Evolutionary conservation across 2,329 filamentous ascomycete species (phyloP), one percentile per base, ranked within the genome.

Genomic region (Emericellopsis cladophorae): DNA sequence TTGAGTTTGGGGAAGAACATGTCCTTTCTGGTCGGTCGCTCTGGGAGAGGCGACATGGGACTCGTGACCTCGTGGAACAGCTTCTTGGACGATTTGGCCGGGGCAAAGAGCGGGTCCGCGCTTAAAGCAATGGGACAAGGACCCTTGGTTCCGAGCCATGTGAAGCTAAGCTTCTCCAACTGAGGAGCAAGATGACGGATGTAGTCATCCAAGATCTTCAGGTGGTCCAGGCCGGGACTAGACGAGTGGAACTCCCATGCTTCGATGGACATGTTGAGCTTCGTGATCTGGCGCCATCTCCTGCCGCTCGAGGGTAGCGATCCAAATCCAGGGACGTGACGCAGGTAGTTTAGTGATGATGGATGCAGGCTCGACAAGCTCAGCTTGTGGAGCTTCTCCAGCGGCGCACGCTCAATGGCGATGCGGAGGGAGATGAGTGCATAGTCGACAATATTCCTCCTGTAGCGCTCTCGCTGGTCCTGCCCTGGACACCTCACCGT

Each of bases 391-490:
- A 95, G 72, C 43, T 69, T 72, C 39, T 65, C 66, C 38, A 92
- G 63, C 1, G 79, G 75, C 9, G 80, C 76, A 41, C 81, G 74
- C 64, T 94, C 88, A 24, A 93, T 63, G 11, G 88, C 82, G 47
- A 94, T 87, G 47, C 87, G 81, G 42, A 94, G 64, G 48, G 85
- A 92, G 55, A 93, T 87, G 45, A 95, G 76, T 4, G 86, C 86
- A 54, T 92, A 94, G 67, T 94, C 88, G 44, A 94, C 84, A 38
- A 81, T 78, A 57, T 79, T 80, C 37, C 85, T 75, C 31, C 86
- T 74, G 55, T 88, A 86, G 36, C 81, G 70, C 56, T 86, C 79
- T 31, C 70, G 65, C 14, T 77, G 66, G 44, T 79, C 68, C 57
- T 88, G 82, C 31, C 78, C 81, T 5, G 84, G 84, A 49, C 85